Base-by-base conservation (phyloP, 2,329 filamentous ascomycete genomes). In the Aspergillus persii region DNA sequence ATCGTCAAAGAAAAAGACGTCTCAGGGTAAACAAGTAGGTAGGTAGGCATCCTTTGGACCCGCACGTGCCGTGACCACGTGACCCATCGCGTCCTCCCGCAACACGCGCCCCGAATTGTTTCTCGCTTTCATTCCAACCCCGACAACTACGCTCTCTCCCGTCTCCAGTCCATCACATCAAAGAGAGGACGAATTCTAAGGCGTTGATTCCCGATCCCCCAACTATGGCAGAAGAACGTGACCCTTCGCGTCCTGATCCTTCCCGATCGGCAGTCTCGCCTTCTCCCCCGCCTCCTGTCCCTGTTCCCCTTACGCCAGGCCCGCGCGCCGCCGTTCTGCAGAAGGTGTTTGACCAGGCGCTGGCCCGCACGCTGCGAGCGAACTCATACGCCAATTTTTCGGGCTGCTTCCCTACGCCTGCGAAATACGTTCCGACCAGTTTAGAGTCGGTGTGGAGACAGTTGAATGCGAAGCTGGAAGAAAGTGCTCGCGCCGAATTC, bases 341-440 rank as follows among this genome's bases (percentile, higher is more conserved):
- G 66, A 84, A 85, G 63, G 80, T 88, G 63, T 88, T 86, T 75
- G 76, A 78, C 56, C 79, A 85, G 60, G 85, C 86, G 15, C 79
- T 87, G 26, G 78, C 80, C 9, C 83, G 85, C 61, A 84, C 86
- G 1, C 71, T 88, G n/a, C 82, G 83, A 62, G 84, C 84, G 54
- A 86, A 84, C 71, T 84, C 80, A 8, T 83, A 86, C 69, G 76
- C 78, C 52, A 87, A 87, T 66, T 89, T 88, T 69, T 80, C 84
- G 0, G 76, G 83, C 27, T 89, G 86, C 66, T 88, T 88, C 63
- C 86, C 86, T 0, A 89, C 86, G 0, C 82, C 85, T 1, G 83
- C 85, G 18, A 76, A 79, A 66, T 78, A 86, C 66, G 83, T 83
- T 9, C 82, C 84, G 1, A 81, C 81, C 29, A 81, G 80, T 47